Percentiles rank a stretch among this genome's conserved stretches.
Evolutionary conservation across 106 monocot genomes (phyloP).

Genomic region (Apostasia ramifera): DNA sequence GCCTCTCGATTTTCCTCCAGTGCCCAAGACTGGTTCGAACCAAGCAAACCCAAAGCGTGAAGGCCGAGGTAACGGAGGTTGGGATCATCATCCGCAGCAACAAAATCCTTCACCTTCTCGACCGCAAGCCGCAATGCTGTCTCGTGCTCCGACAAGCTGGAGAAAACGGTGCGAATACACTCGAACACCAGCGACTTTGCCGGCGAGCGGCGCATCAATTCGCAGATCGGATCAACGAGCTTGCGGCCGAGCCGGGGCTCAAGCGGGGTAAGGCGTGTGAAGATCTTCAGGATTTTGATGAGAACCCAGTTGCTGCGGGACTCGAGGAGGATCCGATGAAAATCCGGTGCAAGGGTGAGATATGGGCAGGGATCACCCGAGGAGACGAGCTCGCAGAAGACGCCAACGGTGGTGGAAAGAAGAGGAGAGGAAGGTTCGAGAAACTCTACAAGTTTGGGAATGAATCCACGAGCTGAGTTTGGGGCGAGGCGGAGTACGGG

Average conservation of each 20-base stretch:
- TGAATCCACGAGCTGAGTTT: conserved; percentile 24
- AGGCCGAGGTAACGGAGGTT: conserved; percentile 81
- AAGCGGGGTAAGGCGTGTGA: conserved; percentile 40
- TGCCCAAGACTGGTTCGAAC: conserved; percentile 40
- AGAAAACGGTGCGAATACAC: conserved; percentile 57
- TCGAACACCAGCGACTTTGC: conserved; percentile 79
- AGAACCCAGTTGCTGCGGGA: conserved; percentile 72
- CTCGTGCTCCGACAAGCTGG: conserved; percentile 37
- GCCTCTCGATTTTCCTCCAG: conserved; percentile 56
- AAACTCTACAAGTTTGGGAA: conserved; percentile 59
- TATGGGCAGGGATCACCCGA: conserved; percentile 42
- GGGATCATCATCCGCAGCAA: conserved; percentile 58
- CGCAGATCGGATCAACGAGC: conserved; percentile 63
- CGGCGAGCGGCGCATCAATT: conserved; percentile 40
- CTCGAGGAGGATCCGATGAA: conserved; percentile 43
- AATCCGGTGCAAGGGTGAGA: conserved; percentile 84
- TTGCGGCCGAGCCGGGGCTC: conserved; percentile 53
- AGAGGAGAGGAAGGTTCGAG: conserved; percentile 32
- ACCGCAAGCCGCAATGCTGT: conserved; percentile 45
- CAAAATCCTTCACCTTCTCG: conserved; percentile 57
- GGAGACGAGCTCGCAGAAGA: conserved; percentile 65
- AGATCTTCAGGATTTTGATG: conserved; percentile 90
- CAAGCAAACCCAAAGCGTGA: conserved; percentile 47
- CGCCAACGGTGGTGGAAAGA: conserved; percentile 31
- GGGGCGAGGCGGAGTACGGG: conserved; percentile 24